These are phyloP conservation scores for Pythium plurisporium DNA, from an alignment of 352 stramenopile species.

Conservation along the genomic window DNA sequence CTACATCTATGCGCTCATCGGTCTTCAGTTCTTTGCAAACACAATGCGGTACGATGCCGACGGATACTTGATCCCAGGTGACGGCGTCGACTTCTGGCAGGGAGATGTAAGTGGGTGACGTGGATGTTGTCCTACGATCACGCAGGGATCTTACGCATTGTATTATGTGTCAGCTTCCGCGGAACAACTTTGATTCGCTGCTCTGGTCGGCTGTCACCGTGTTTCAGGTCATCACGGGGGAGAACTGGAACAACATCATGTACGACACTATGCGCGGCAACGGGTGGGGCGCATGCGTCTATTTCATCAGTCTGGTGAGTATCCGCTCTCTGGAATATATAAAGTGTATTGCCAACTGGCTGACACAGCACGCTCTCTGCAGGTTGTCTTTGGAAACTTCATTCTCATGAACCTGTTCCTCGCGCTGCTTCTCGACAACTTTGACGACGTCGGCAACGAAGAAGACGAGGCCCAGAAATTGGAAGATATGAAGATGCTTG, in stretches of 20 bases:
- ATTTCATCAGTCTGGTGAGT: constrained; percentile 82
- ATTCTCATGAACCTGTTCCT: constrained; percentile 94
- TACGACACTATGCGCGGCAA: constrained; percentile 89
- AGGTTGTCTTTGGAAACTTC: constrained; percentile 85
- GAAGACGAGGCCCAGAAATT: constrained; percentile 35
- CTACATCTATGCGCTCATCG: constrained; percentile 92
- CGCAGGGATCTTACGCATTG: no score
- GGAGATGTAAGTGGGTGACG: constrained; percentile 29
- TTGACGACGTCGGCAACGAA: constrained; percentile 69
- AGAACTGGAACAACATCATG: constrained; percentile 95
- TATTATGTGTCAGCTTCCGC: constrained; percentile 36
- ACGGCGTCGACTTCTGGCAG: constrained; percentile 56
- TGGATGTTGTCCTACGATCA: no score
- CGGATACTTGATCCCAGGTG: constrained; percentile 49
- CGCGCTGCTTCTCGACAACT: constrained; percentile 90
- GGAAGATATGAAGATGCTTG: constrained; percentile 47
- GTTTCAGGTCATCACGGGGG: constrained; percentile 92
- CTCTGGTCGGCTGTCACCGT: constrained; percentile 79
- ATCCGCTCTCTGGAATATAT: background rate
- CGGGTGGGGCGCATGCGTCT: constrained; percentile 55
- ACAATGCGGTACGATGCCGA: constrained; percentile 89
- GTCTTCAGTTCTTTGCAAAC: constrained; percentile 93
- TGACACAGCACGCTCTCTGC: background rate
- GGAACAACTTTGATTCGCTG: constrained; percentile 89
- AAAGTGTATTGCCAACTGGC: background rate